phyloP scores from a whole-genome alignment of 208 protist species.

The Crithidia acanthocephali region DNA sequence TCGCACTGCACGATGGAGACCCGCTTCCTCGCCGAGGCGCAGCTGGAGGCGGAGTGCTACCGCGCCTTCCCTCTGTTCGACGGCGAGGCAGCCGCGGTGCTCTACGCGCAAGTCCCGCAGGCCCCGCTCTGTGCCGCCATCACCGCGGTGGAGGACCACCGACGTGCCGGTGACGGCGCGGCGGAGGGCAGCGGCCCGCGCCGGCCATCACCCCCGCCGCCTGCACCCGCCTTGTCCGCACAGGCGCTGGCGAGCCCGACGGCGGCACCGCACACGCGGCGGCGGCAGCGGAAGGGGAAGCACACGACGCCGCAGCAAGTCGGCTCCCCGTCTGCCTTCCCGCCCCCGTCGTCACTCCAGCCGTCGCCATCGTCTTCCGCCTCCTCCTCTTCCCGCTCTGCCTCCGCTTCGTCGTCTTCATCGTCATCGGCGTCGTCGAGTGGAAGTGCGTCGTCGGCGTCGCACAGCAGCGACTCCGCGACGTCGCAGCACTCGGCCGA shows the following conservation, averaged over 20 bases:
- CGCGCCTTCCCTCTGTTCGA: constrained; percentile 73
- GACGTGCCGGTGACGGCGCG: background rate
- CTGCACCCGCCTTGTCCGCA: background rate
- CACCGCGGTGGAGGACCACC: constrained; percentile 12
- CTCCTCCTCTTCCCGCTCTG: background rate
- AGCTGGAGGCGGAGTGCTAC: constrained; percentile 75
- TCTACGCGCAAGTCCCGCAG: constrained; percentile 26
- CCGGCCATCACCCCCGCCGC: background rate
- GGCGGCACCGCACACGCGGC: background rate
- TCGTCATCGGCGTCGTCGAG: background rate
- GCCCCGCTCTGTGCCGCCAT: constrained; percentile 21
- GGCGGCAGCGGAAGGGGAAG: too few species aligned
- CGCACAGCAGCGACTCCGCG: background rate
- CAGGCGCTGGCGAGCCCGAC: too few species aligned
- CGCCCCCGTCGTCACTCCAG: too few species aligned
- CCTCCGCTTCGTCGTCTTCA: background rate
- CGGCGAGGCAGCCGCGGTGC: constrained; percentile 19
- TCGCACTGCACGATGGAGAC: constrained; percentile 63
- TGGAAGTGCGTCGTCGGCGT: too few species aligned
- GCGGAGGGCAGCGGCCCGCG: background rate
- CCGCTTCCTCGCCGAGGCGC: constrained; percentile 40
- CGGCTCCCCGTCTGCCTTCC: too few species aligned
- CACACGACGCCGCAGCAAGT: too few species aligned
- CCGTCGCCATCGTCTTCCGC: too few species aligned
- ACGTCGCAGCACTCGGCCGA: background rate